A percentile compares a stretch with the other conserved stretches of the same genome.
phyloP scores from a whole-genome alignment of 2,329 filamentous ascomycete genomes.

The Aspergillus melleus region DNA sequence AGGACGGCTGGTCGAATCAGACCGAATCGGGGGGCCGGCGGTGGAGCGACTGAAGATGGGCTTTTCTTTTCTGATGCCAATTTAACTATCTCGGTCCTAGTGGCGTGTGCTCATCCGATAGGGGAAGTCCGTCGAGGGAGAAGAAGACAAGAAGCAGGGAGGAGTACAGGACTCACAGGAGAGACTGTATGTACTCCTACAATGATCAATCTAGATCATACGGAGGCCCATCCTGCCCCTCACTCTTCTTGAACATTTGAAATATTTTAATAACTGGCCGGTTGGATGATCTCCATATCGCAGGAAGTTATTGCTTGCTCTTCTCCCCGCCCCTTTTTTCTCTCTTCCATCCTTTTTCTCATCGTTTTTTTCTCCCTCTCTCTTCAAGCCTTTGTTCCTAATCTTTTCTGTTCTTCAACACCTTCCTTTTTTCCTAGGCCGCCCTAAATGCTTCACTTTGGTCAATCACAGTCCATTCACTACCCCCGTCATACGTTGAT shows the following conservation, averaged over 20 bases:
- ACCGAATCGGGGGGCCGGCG: background rate
- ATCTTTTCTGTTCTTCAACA: background rate
- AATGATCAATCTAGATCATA: too few species aligned
- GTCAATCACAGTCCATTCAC: too few species aligned
- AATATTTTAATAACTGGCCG: background rate
- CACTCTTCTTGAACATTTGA: background rate
- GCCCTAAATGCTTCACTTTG: too few species aligned
- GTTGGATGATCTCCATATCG: background rate
- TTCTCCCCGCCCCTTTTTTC: background rate
- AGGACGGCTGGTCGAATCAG: slow-evolving; percentile 15
- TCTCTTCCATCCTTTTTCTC: background rate
- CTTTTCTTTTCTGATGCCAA: background rate
- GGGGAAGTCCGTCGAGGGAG: too few species aligned
- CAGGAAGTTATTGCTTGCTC: background rate
- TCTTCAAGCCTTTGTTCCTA: background rate
- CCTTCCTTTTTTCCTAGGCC: background rate
- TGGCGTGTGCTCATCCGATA: too few species aligned
- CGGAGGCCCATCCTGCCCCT: background rate
- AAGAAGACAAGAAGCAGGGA: too few species aligned
- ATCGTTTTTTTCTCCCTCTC: background rate
- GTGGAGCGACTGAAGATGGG: background rate
- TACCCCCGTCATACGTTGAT: background rate
- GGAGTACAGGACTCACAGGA: too few species aligned
- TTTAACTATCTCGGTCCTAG: background rate
- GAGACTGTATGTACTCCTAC: too few species aligned